These are phyloP conservation scores for Boletus huronensis DNA, from an alignment of 768 basidiomycete genomes.

Conservation along the genomic window DNA sequence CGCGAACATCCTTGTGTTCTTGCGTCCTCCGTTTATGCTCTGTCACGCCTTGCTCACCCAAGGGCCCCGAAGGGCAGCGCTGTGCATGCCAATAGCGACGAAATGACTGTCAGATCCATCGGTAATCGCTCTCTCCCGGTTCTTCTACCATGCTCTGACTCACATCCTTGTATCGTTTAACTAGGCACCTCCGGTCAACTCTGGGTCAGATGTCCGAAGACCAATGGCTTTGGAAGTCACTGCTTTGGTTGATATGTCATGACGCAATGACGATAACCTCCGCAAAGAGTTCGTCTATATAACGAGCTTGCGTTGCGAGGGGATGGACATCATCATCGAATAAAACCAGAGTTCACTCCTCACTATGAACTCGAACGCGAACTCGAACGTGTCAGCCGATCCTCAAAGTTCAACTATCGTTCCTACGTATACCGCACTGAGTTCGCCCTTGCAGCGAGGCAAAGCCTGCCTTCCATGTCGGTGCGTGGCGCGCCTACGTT, in stretches of 20 bases:
- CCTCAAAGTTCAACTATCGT: neutral
- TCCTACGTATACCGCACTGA: neutral
- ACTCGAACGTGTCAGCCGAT: neutral
- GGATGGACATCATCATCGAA: neutral
- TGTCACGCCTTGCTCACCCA: neutral
- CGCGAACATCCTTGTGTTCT: neutral
- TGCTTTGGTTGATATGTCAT: neutral
- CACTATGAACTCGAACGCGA: neutral
- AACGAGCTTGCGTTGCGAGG: neutral
- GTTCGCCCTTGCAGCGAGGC: constrained; percentile 40
- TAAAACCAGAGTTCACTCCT: neutral
- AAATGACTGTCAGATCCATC: neutral
- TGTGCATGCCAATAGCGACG: no score
- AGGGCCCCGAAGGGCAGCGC: neutral
- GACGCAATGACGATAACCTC: neutral
- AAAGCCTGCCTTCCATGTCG: constrained; percentile 53
- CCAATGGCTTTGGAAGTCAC: neutral
- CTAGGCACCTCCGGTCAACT: neutral
- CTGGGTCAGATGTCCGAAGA: neutral
- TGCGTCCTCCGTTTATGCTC: neutral
- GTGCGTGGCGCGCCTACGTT: constrained; percentile 27
- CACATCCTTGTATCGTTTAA: neutral
- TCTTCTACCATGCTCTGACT: neutral
- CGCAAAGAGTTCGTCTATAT: constrained; percentile 9
- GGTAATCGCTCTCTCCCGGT: neutral